phyloP scores from a whole-genome alignment of 2,329 filamentous ascomycete genomes.

The Epichloe amarillans region DNA sequence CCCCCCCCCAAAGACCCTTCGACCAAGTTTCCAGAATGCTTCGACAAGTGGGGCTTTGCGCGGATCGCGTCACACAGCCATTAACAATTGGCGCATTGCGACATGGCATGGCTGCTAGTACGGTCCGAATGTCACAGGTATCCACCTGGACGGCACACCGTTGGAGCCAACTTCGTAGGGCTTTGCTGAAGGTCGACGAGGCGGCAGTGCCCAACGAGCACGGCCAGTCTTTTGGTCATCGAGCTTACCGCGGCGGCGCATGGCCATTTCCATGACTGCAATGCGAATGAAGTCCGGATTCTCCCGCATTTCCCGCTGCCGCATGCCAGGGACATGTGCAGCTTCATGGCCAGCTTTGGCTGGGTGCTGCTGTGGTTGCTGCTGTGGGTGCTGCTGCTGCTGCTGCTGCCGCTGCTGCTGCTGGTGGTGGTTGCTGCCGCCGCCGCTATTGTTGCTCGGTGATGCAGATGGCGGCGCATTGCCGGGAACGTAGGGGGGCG shows the following conservation, averaged over 20 bases:
- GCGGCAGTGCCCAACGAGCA: conserved; percentile 54
- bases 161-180: conserved; percentile 43
- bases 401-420: not conserved
- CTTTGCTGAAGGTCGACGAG: conserved; percentile 40
- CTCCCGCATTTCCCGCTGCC: conserved; percentile 55
- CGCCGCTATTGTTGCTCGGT: conserved; percentile 8
- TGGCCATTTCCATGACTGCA: conserved; percentile 59
- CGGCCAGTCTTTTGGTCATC: conserved; percentile 53
- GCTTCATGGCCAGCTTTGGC: conserved; percentile 18
- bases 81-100: not conserved
- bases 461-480: not conserved
- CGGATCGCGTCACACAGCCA: not conserved
- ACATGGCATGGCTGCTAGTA: conserved; percentile 8
- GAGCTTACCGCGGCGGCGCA: conserved; percentile 53
- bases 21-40: conserved; percentile 1
- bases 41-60: not conserved
- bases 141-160: conserved; percentile 48
- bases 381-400: not conserved
- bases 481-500: conserved; percentile 4
- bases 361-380: conserved; percentile 9
- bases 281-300: conserved; percentile 60
- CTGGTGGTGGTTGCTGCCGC: not conserved
- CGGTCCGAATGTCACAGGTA: conserved; percentile 19
- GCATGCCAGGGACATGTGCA: conserved; percentile 29
- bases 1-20: not conserved